Evolutionary conservation across 1,284 basidiomycete genomes (phyloP), one percentile per base, ranked within the genome.

Genomic region (Caloboletus firmus): DNA sequence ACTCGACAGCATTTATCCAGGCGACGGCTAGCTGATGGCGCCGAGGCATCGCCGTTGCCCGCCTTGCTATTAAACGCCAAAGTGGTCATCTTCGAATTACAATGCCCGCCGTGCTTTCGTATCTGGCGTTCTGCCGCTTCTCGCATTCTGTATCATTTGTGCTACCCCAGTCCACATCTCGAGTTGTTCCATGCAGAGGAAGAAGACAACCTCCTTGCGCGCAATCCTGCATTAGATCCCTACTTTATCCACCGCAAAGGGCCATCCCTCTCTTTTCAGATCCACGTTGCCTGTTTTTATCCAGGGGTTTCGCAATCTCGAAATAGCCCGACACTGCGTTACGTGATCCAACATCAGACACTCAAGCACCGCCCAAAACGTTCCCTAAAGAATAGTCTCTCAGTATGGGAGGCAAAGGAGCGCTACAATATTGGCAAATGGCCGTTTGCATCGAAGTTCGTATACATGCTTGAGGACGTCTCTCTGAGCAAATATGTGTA

Each of bases 101-200:
- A 49, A 6, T 53, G 55, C 20, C 55, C 51, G 8, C 2, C 30
- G 1, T 24, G 17, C 8, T 1, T 58, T 24, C 35, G 30, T 28
- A 45, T 43, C 8, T 58, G 56, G 56, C 55, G 55, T 39, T 57
- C 45, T 17, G 45, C 32, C 2, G 20, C 36, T 3, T 9, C 10
- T 6, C 34, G 43, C 2, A n/a, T 53, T 28, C 24, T 49, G 0
- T 11, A 35, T 35, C 13, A 35, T 34, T 17, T 35, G 3, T 35
- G 17, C 17, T n/a, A 7, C 17, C 6, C 15, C 15, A 6, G 6
- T 34, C 1, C 2, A 6, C 5, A 34, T 31, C 12, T 0, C 7
- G 7, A 17, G 13, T 1, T 0, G 10, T 12, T 37, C 18, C 5
- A 20, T 12, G 18, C 18, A 13, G 36, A 37, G 6, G n/a, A 39